Evolutionary conservation across 1,139 yeast species (phyloP), one percentile per base, ranked within the genome.

Genomic region (Tardiomyces blankii): DNA sequence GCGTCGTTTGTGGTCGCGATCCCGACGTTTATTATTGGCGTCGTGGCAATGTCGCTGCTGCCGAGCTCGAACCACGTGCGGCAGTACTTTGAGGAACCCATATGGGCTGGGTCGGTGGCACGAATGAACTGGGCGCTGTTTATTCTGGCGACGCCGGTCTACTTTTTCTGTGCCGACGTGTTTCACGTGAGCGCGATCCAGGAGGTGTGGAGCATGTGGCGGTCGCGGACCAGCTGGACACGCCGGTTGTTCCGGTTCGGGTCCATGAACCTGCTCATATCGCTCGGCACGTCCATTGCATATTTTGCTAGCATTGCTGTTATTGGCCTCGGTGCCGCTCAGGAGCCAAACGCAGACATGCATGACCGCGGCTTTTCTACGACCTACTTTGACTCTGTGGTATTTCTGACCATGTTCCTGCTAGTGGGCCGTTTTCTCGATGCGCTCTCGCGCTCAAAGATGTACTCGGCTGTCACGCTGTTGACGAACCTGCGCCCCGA

Each of bases 341-440:
- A 49, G 0, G 59, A 57, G 28, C 66, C 70, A 23, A 48, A 60
- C 5, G 16, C 35, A 4, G 9, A 5, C 16, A 57, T 42, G 35
- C n/a, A 41, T 32, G 40, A 46, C 46, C 47, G 49, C 58, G 85
- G 80, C 0, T 72, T 73, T 47, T 72, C 78, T 23, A 78, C 84
- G 1, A 78, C 86, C 0, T 83, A 81, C 55, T 83, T 83, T 60
- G 93, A 83, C 58, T 79, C 89, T 1, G 91, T 82, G 38, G 87
- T 83, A 2, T 83, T 83, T 56, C 67, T 83, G 52, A 75, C 88
- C 0, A 77, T 83, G 56, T 83, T 83, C 61, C 64, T 83, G 47
- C 68, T 83, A 44, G 76, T 82, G 52, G 93, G 93, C 1, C 71
- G 87, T 43, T 65, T 80, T 39, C 67, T 83, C 44, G 93, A 83